Evolutionary conservation across 305 asterid species (phyloP).

Genomic region (Solanum chacoense): DNA sequence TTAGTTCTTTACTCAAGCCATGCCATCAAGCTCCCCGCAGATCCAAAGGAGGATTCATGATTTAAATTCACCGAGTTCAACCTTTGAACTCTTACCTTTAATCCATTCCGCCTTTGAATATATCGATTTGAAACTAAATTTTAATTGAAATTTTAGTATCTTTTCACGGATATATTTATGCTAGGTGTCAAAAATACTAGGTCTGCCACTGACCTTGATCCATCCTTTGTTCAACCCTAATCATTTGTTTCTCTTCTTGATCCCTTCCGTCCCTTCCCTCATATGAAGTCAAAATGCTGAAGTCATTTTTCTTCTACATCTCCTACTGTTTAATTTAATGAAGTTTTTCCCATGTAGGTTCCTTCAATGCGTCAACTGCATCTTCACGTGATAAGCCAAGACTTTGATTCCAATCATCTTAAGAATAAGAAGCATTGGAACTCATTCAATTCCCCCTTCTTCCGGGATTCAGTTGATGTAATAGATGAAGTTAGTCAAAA

Average conservation of each 20-base stretch:
- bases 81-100: neutral
- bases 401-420: constrained; percentile 64
- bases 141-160: too few relatives aligned
- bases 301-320: neutral
- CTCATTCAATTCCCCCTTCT: constrained; percentile 74
- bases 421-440: constrained; percentile 95
- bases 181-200: too few relatives aligned
- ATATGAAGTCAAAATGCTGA: neutral
- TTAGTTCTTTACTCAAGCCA: neutral
- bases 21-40: neutral
- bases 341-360: constrained; percentile 28
- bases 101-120: too few relatives aligned
- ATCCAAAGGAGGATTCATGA: neutral
- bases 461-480: constrained; percentile 72
- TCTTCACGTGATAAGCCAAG: constrained; percentile 92
- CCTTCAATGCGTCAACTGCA: constrained; percentile 93
- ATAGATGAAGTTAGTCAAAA: constrained; percentile 45
- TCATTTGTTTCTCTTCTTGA: too few relatives aligned
- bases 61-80: neutral
- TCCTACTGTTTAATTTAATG: neutral
- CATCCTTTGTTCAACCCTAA: too few relatives aligned
- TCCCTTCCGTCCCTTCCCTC: neutral
- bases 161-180: too few relatives aligned
- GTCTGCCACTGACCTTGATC: too few relatives aligned
- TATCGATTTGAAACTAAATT: too few relatives aligned